Percentiles rank a stretch among this genome's conserved stretches.
phyloP scores from a whole-genome alignment of 2,329 filamentous ascomycete genomes.

The Grosmannia clavigera region DNA sequence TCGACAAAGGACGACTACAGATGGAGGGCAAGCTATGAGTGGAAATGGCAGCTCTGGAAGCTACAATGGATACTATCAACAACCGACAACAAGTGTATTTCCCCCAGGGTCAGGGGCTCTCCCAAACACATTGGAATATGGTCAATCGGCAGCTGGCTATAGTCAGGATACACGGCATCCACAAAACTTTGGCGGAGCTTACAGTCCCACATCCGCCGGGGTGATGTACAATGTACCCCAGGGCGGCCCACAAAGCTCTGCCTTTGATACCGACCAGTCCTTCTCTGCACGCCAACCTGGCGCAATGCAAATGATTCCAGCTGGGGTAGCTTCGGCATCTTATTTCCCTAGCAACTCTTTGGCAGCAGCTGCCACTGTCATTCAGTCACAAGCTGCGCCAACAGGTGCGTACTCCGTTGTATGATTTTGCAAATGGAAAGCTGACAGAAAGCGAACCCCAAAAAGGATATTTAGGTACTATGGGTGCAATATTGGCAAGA shows the following conservation, averaged over 20 bases:
- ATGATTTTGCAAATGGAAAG: slow-evolving; percentile 53
- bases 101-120: slow-evolving; percentile 44
- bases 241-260: slow-evolving; percentile 40
- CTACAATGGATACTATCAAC: slow-evolving; percentile 48
- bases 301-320: slow-evolving; percentile 61
- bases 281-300: slow-evolving; percentile 66
- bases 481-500: slow-evolving; percentile 26
- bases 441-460: slow-evolving; percentile 41
- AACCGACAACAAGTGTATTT: slow-evolving; percentile 35
- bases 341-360: slow-evolving; percentile 63
- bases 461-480: slow-evolving; percentile 36
- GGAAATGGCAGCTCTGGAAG: slow-evolving; percentile 40
- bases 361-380: slow-evolving; percentile 41
- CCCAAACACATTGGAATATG: slow-evolving; percentile 39
- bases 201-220: slow-evolving; percentile 47
- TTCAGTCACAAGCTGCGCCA: slow-evolving; percentile 37
- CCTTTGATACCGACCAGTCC: slow-evolving; percentile 66
- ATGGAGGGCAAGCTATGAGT: slow-evolving; percentile 1
- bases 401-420: slow-evolving; percentile 34
- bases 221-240: slow-evolving; percentile 73
- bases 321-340: slow-evolving; percentile 53
- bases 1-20: slow-evolving; percentile 1
- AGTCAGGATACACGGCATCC: slow-evolving; percentile 46
- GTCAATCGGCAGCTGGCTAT: slow-evolving; percentile 48
- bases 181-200: slow-evolving; percentile 41